These are phyloP conservation scores for Saccharomycopsis microspora DNA, from an alignment of 805 yeast genomes.

Conservation along the genomic window DNA sequence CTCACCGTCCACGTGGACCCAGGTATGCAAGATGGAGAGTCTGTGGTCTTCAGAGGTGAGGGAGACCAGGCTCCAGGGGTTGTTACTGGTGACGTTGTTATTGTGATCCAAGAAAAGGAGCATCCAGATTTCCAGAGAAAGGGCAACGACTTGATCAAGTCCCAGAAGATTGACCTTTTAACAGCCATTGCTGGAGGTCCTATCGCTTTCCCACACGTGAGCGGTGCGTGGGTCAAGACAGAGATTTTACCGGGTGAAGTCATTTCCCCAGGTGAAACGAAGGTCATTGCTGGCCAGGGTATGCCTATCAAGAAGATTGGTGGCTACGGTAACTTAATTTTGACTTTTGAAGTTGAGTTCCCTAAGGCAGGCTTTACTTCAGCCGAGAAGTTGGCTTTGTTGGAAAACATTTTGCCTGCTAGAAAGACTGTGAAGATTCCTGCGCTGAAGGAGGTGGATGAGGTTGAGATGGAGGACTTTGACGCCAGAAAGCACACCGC, in stretches of 20 bases:
- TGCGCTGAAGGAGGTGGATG: slow-evolving; percentile 66
- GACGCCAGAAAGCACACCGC: slow-evolving; percentile 50
- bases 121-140: slow-evolving; percentile 76
- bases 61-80: slow-evolving; percentile 96
- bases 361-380: slow-evolving; percentile 64
- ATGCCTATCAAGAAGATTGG: slow-evolving; percentile 93
- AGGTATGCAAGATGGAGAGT: slow-evolving; percentile 94
- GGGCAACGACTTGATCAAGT: slow-evolving; percentile 77
- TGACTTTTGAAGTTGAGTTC: slow-evolving; percentile 83
- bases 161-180: slow-evolving; percentile 79
- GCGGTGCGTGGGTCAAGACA: slow-evolving; percentile 84
- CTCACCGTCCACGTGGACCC: slow-evolving; percentile 91
- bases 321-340: slow-evolving; percentile 75
- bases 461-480: slow-evolving; percentile 57
- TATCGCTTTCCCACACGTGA: slow-evolving; percentile 76
- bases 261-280: slow-evolving; percentile 70
- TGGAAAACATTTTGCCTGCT: slow-evolving; percentile 73
- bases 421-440: slow-evolving; percentile 52
- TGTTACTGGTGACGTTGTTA: slow-evolving; percentile 93
- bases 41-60: slow-evolving; percentile 84
- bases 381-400: slow-evolving; percentile 61
- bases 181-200: slow-evolving; percentile 97
- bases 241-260: slow-evolving; percentile 86
- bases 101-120: slow-evolving; percentile 83
- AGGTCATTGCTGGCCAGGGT: slow-evolving; percentile 87